These are phyloP conservation scores for Scheffersomyces insectosa DNA, from an alignment of 1,139 yeast genomes.

Conservation along the genomic window DNA sequence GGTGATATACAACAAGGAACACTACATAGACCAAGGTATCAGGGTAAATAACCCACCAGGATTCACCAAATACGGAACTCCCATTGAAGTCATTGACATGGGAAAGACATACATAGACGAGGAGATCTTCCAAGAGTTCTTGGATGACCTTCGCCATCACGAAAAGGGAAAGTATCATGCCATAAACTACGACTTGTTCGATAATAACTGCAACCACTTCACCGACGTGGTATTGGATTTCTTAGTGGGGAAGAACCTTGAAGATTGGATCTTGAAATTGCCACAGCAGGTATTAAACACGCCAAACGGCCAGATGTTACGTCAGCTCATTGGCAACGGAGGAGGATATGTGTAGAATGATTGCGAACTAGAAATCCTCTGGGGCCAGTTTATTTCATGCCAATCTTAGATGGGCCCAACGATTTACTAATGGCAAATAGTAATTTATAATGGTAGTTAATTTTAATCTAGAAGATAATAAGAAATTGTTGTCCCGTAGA, in stretches of 20 bases:
- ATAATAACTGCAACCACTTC: constrained; percentile 72
- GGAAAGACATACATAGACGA: constrained; percentile 55
- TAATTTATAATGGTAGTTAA: no score
- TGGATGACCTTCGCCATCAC: constrained; percentile 46
- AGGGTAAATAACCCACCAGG: constrained; percentile 47
- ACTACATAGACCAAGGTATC: constrained; percentile 64
- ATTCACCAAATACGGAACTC: constrained; percentile 59
- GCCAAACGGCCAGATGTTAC: constrained; percentile 54
- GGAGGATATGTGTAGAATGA: constrained; percentile 6
- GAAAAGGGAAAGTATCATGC: constrained; percentile 47
- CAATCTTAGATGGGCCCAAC: no score
- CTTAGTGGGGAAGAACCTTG: constrained; percentile 51
- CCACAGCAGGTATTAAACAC: constrained; percentile 60
- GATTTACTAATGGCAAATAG: no score
- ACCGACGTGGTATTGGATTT: constrained; percentile 60
- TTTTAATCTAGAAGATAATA: no score
- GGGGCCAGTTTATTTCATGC: no score
- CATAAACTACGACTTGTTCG: constrained; percentile 56
- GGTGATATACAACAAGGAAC: constrained; percentile 56
- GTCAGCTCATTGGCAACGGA: constrained; percentile 36
- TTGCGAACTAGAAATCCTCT: no score
- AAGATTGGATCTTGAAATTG: constrained; percentile 51
- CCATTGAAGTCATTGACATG: constrained; percentile 52
- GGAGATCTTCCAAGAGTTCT: constrained; percentile 54
- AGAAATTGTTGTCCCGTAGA: no score